Base-by-base conservation (phyloP, 495 filamentous ascomycete genomes). In the Margaritispora aquatica region DNA sequence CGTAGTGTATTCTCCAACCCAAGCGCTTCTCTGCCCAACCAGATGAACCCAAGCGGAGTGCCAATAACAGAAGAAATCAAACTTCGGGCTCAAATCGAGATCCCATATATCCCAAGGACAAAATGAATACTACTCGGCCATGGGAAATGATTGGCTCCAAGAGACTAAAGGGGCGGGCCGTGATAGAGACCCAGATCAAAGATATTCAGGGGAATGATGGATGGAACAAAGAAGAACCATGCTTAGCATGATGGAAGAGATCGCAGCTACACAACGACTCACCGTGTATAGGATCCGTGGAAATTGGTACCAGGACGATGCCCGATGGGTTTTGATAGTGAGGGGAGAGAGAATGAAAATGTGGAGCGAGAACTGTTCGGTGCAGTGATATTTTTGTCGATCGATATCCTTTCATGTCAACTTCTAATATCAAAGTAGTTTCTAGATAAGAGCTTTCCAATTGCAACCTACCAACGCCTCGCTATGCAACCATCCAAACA, bases 401-500 rank as follows among this genome's bases (percentile, higher is more conserved):
- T 34, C 5, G 29, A 34, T 34, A 34, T 15, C n/a, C n/a, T n/a
- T n/a, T n/a, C n/a, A n/a, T n/a, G n/a, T n/a, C n/a, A n/a, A n/a
- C n/a, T n/a, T n/a, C n/a, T n/a, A n/a, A n/a, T n/a, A n/a, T n/a
- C n/a, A n/a, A n/a, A n/a, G n/a, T n/a, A n/a, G n/a, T n/a, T n/a
- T n/a, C n/a, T 34, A 34, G 5, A 34, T 5, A 5, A 13, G 13
- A 34, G 29, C 29, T 34, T 13, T 13, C 5, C 29, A 34, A 13
- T 34, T 7, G 11, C 15, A 7, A 3, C 38, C 38, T 9, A 15
- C 38, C 38, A 44, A 58, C 62, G 57, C 62, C 62, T 36, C 62
- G 62, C 62, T 60, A 64, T 64, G 62, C 29, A 57, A 24, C 13
- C n/a, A n/a, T n/a, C n/a, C n/a, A n/a, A n/a, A 19, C 23, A n/a